Evolutionary conservation across 495 filamentous ascomycete genomes (phyloP), one percentile per base, ranked within the genome.

Genomic region (Amniculicola lignicola): DNA sequence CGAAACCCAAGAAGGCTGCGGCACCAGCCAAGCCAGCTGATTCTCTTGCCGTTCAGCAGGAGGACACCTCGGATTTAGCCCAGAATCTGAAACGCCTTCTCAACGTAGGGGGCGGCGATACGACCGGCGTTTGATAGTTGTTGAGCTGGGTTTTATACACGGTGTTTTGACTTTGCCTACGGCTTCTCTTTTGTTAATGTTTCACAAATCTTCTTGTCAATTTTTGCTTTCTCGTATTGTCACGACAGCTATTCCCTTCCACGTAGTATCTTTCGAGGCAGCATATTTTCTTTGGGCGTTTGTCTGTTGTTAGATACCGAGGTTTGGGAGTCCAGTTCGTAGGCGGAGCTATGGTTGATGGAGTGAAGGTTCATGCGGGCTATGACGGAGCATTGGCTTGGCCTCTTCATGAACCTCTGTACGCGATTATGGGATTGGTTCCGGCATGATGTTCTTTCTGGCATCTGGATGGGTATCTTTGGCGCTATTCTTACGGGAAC

Each of bases 61-160:
- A 10, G 7, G 37, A 9, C 19, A 40, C 16, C 9, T 9, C 37
- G 7, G 37, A 47, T 51, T 18, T 61, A 21, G 58, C 56, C 39
- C 25, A 57, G 43, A 39, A 61, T 10, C 43, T 61, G 6, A 55
- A 61, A 21, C 58, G 51, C 16, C 25, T 61, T 37, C 58, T 61
- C 36, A 61, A 61, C 33, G 2, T 61, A 37, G 27, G 45, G 29
- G 14, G 21, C 54, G 50, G 14, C 10, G 31, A 50, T 18, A 58
- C 29, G 36, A 41, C n/a, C n/a, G 38, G 54, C 39, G 46, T 42
- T 25, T 46, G 21, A 28, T 57, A 44, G 29, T 44, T 16, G 21
- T 48, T 31, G 42, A 40, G 31, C 33, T 33, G 12, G 7, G 9
- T 31, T 12, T 43, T 9, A 7, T 31, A 42, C 23, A 15, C 25